Conservation (phyloP, 2,329 filamentous ascomycete genomes). For the Colletotrichum orchidophilum region DNA sequence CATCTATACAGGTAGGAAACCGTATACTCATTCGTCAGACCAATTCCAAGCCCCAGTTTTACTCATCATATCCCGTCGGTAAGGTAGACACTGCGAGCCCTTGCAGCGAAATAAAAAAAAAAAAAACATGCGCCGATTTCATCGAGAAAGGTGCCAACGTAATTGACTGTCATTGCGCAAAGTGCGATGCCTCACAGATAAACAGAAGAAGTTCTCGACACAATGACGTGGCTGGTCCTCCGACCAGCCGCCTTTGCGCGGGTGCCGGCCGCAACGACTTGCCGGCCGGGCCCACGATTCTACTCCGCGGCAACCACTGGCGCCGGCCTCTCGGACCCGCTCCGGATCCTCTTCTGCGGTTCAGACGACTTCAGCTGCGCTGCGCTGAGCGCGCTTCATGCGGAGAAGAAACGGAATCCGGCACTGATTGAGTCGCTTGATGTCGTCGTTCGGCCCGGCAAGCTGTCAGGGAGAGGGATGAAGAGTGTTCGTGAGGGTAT, state of each 20-base stretch:
- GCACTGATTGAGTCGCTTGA: slow-evolving; percentile 78
- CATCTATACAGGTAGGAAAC: too few species aligned
- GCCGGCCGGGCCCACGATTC: not conserved
- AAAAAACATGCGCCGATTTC: not conserved
- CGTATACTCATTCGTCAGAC: not conserved
- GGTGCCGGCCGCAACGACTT: not conserved
- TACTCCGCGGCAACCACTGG: slow-evolving; percentile 13
- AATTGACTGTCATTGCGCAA: not conserved
- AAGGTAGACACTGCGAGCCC: too few species aligned
- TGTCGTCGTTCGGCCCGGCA: slow-evolving; percentile 84
- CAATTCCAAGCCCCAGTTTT: not conserved
- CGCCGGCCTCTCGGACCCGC: slow-evolving; percentile 58
- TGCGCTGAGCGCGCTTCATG: slow-evolving; percentile 75
- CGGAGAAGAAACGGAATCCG: slow-evolving; percentile 62
- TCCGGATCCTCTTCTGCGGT: slow-evolving; percentile 92
- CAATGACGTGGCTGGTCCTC: slow-evolving; percentile 18
- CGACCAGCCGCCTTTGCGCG: not conserved
- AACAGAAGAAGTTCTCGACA: not conserved
- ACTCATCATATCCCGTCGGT: not conserved
- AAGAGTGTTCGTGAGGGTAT: slow-evolving; percentile 74
- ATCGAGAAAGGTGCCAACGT: not conserved
- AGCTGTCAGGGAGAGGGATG: slow-evolving; percentile 78
- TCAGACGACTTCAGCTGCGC: slow-evolving; percentile 90
- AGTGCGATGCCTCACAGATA: not conserved
- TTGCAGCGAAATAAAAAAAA: too few species aligned